phyloP scores from a whole-genome alignment of 371 early-diverging fungal genomes.

The Apophysomyces ossiformis region DNA sequence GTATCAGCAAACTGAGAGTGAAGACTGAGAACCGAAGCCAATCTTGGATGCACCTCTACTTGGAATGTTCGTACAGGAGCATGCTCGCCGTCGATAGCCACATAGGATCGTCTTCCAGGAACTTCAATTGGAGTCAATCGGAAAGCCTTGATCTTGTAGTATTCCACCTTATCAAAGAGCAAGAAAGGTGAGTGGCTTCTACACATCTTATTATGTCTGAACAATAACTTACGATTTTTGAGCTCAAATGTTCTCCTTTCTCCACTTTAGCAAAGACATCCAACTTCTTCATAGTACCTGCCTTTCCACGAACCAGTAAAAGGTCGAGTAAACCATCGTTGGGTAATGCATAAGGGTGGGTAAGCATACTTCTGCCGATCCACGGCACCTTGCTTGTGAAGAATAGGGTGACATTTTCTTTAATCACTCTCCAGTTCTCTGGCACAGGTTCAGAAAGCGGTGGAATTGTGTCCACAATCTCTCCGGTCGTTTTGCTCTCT shows the following conservation, averaged over 20 bases:
- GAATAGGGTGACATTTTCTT: slow-evolving; percentile 51
- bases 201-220: neutral
- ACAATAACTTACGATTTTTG: slow-evolving; percentile 45
- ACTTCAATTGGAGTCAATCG: slow-evolving; percentile 53
- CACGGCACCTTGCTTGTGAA: slow-evolving; percentile 62
- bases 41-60: slow-evolving; percentile 62
- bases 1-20: slow-evolving; percentile 34
- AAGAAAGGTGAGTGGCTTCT: neutral
- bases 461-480: slow-evolving; percentile 37
- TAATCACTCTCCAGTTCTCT: slow-evolving; percentile 55
- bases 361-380: slow-evolving; percentile 55
- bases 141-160: slow-evolving; percentile 66
- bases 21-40: slow-evolving; percentile 53
- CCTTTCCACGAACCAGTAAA: slow-evolving; percentile 46
- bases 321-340: slow-evolving; percentile 65
- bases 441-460: slow-evolving; percentile 45
- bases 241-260: slow-evolving; percentile 55
- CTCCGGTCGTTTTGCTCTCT: slow-evolving; percentile 10
- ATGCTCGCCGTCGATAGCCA: slow-evolving; percentile 70
- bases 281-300: slow-evolving; percentile 34
- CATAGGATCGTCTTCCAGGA: slow-evolving; percentile 45
- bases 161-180: slow-evolving; percentile 51
- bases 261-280: slow-evolving; percentile 55
- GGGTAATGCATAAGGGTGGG: slow-evolving; percentile 62
- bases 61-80: slow-evolving; percentile 63